Percentiles rank a stretch among this genome's conserved stretches.
Conservation (phyloP, 768 basidiomycete species). For the Podaxis rugospora region DNA sequence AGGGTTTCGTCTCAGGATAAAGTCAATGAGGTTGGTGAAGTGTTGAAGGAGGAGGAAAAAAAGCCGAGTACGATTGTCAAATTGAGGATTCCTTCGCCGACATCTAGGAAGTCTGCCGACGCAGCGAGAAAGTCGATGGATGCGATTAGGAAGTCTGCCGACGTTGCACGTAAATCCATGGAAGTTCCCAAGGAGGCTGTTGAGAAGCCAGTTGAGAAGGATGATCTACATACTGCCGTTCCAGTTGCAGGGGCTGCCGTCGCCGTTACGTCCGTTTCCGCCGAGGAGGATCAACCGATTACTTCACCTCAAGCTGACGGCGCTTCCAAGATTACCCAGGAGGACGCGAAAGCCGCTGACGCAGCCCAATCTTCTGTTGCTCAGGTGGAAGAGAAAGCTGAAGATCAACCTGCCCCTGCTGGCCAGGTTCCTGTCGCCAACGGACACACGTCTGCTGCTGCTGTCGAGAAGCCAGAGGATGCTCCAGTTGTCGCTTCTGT, state of each 20-base stretch:
- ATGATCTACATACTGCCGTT: slow-evolving; percentile 12
- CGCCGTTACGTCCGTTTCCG: slow-evolving; percentile 10
- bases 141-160: not conserved
- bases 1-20: slow-evolving; percentile 17
- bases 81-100: slow-evolving; percentile 25
- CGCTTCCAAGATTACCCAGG: not conserved
- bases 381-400: not conserved
- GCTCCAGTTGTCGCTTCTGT: not conserved
- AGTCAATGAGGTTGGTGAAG: slow-evolving; percentile 71
- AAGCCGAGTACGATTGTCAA: slow-evolving; percentile 14
- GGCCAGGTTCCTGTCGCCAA: slow-evolving; percentile 2
- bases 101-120: slow-evolving; percentile 26
- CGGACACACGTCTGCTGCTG: slow-evolving; percentile 7
- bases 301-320: not conserved
- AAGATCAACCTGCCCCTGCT: not conserved
- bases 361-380: slow-evolving; percentile 1
- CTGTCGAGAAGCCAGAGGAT: not conserved
- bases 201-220: slow-evolving; percentile 8
- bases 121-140: slow-evolving; percentile 16
- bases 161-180: slow-evolving; percentile 1
- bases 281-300: slow-evolving; percentile 3
- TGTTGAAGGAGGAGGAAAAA: slow-evolving; percentile 44
- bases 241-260: slow-evolving; percentile 14
- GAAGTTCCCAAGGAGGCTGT: slow-evolving; percentile 10
- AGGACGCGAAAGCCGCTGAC: slow-evolving; percentile 5